Evolutionary conservation across 768 basidiomycete species (phyloP), one percentile per base, ranked within the genome.

Genomic region (Tephrocybe sp.): DNA sequence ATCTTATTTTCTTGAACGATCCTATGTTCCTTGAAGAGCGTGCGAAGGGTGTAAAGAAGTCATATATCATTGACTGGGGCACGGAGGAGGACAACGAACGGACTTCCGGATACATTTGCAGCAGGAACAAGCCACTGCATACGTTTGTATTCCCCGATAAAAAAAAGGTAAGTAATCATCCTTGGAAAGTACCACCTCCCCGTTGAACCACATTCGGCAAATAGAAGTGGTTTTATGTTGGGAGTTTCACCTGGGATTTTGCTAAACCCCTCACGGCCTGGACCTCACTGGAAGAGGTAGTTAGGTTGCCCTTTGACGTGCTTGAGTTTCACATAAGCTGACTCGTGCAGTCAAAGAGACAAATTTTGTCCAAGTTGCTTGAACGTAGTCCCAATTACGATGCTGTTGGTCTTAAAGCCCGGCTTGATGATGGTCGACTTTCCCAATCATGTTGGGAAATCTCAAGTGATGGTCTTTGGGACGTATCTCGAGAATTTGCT

Each of bases 31-130:
- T 83, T 33, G 83, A 85, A 43, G 71, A 66, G 1, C 64, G 69
- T 8, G 57, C 57, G 3, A 61, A 57, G 19, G 42, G 25, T 12
- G 33, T 29, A 1, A 53, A 48, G 39, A 57, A 43, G 55, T 72
- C 77, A 4, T 73, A 77, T 53, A 51, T 83, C 21, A 66, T 84
- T 34, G 80, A 82, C 53, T 85, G 82, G 80, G 75, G 77, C 16
- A 61, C 61, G 4, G 49, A 50, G 7, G 43, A 56, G 13, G 66
- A 60, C 23, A 77, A 76, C 36, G 57, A 62, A 30, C 59, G 50
- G 1, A 60, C 74, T 2, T 49, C 54, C 23, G 45, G 55, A 1
- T 76, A 78, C 49, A 61, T 58, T 36, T n/a, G 52, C 52, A 3
- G 52, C 25, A 38, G 44, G 31, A 61, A 59, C 19, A 42, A 55